Percentiles rank a stretch among this genome's conserved stretches.
Conservation (phyloP, 2,329 filamentous ascomycete genomes). For the Phyllosticta ampelicida region DNA sequence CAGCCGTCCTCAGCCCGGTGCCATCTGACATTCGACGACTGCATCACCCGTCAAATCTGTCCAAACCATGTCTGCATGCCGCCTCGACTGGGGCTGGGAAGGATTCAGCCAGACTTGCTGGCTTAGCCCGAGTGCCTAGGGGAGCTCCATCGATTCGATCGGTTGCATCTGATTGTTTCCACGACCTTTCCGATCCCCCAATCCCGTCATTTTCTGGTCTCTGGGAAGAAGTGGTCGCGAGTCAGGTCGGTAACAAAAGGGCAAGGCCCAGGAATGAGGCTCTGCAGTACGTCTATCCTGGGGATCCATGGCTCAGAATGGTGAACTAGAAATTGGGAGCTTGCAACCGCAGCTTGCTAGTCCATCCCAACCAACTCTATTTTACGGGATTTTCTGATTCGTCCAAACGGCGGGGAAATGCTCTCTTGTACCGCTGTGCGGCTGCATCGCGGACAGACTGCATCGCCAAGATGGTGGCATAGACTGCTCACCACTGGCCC, state of each 20-base stretch:
- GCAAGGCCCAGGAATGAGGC: not conserved
- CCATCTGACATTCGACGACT: not conserved
- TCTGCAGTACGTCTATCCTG: not conserved
- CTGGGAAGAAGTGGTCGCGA: not conserved
- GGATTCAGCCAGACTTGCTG: not conserved
- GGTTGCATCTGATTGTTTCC: not conserved
- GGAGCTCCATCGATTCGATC: not conserved
- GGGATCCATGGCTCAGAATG: not conserved
- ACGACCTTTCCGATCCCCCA: not conserved
- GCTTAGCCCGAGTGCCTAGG: not conserved
- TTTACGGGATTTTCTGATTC: not conserved
- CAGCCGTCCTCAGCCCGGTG: not conserved
- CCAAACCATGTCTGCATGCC: not conserved
- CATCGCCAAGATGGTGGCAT: not conserved
- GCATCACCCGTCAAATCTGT: not conserved
- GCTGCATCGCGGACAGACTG: not conserved
- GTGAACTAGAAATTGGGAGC: not conserved
- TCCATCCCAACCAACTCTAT: not conserved
- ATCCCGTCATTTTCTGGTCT: not conserved
- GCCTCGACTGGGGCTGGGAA: not conserved
- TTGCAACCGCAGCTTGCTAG: not conserved
- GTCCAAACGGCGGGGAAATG: not conserved
- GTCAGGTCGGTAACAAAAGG: not conserved
- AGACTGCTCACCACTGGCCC: not conserved
- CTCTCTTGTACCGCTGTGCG: not conserved